Conservation (phyloP, 176 grass and related monocot species). For the Poa pratensis region DNA sequence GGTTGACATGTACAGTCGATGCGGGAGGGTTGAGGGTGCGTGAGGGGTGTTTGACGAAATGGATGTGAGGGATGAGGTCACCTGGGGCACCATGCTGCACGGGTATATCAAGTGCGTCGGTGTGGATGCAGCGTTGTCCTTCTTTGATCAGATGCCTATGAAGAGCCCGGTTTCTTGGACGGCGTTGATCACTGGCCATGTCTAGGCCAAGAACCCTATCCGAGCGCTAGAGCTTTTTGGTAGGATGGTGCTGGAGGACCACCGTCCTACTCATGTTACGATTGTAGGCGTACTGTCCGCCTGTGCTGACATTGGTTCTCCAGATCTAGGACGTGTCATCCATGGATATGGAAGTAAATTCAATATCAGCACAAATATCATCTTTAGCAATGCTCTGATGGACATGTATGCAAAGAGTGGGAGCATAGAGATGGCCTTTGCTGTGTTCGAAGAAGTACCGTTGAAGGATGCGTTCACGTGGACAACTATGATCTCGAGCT, state of each 20-base stretch:
- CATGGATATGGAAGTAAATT: conserved; percentile 60
- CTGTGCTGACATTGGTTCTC: conserved; percentile 67
- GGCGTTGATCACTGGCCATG: conserved; percentile 59
- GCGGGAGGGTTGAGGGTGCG: conserved; percentile 37
- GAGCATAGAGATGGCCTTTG: conserved; percentile 46
- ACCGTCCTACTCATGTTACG: conserved; percentile 53
- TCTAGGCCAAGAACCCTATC: conserved; percentile 55
- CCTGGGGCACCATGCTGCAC: conserved; percentile 67
- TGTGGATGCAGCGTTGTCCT: conserved; percentile 38
- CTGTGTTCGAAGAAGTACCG: conserved; percentile 44
- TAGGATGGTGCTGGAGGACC: conserved; percentile 56
- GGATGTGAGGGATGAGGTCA: conserved; percentile 50
- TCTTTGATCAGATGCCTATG: conserved; percentile 55
- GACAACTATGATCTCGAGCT: conserved; percentile 73
- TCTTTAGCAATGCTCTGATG: conserved; percentile 63
- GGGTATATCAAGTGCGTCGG: conserved; percentile 50
- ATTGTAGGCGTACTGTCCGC: conserved; percentile 60
- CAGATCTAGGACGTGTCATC: conserved; percentile 57
- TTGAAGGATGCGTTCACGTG: conserved; percentile 70
- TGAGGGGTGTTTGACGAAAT: conserved; percentile 47
- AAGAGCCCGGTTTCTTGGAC: conserved; percentile 60
- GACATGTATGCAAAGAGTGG: conserved; percentile 87
- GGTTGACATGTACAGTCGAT: conserved; percentile 64
- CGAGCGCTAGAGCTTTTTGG: conserved; percentile 60
- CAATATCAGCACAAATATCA: conserved; percentile 39